Evolutionary conservation across 139 green algal genomes (phyloP), one percentile per base, ranked within the genome.

Genomic region (Auxenochlorella pyrenoidosa): DNA sequence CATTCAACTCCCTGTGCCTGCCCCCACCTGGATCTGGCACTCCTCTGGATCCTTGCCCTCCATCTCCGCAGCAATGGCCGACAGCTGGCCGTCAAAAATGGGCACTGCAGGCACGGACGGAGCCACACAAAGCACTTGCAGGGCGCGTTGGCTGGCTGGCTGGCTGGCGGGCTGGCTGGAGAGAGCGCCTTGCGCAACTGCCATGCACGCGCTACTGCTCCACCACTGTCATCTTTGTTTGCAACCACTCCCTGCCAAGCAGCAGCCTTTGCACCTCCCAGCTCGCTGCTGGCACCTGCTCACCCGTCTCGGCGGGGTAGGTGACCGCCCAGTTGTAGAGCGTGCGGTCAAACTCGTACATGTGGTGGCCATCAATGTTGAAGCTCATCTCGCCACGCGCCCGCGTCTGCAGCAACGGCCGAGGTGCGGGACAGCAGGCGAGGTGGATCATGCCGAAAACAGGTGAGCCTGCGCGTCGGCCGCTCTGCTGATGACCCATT

Each of bases 311-410:
- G 6, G 87, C 87, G 0, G 97, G 97, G 88, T 98, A 99, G 40
- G 86, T 85, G 2, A 98, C 83, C n/a, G 98, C 92, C 79, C 94
- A 89, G 32, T 87, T 72, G 92, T 99, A 98, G 79, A 98, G 95
- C 71, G 91, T 83, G 1, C 54, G 36, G 80, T 98, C 94, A 86
- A 91, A 95, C 0, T 78, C 58, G 51, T 91, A 82, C 54, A 99
- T 81, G 93, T 99, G 91, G 18, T 58, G 59, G 41, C 94, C 96
- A 92, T 99, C 97, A 36, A 99, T 66, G 90, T 98, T 98, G 81
- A 98, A 87, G 10, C 89, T 84, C 32, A 83, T 78, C 43, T 94
- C 90, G 28, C 82, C 85, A 15, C 93, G 79, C 2, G 68, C 86
- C 47, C 90, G n/a, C 16, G 65, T 86, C 86, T 93, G 86, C 54